phyloP scores from a whole-genome alignment of 306 rosid genomes.

The Mucuna pruriens region DNA sequence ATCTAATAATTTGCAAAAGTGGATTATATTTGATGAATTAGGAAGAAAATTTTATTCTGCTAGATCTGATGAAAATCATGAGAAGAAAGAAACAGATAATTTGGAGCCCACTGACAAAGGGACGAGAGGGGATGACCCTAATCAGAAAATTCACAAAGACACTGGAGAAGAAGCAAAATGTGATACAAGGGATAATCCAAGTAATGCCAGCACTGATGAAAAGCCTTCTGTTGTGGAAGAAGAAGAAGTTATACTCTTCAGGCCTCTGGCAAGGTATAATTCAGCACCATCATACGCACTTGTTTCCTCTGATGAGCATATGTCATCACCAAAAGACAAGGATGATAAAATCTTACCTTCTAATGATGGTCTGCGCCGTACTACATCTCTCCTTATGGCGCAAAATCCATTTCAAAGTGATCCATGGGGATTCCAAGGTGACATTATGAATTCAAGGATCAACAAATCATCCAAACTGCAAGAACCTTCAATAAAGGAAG shows the following conservation, averaged over 20 bases:
- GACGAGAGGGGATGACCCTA: neutral
- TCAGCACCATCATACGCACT: neutral
- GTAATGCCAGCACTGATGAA: neutral
- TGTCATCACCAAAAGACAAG: neutral
- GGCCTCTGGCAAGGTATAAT: neutral
- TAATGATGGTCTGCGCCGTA: conserved; percentile 4
- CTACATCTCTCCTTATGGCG: neutral
- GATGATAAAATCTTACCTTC: neutral
- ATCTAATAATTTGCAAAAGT: neutral
- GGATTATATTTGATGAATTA: conserved; percentile 14
- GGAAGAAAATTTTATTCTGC: neutral
- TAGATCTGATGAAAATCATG: neutral
- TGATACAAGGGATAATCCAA: conserved; percentile 15
- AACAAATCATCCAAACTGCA: neutral
- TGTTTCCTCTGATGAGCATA: neutral
- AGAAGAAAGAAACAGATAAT: neutral
- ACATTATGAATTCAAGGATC: neutral
- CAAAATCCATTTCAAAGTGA: conserved; percentile 11
- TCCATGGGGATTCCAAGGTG: neutral
- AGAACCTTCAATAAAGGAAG: neutral
- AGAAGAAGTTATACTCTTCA: conserved; percentile 19
- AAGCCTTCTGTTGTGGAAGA: neutral
- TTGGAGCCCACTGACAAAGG: neutral
- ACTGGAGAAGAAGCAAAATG: neutral
- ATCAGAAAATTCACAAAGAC: neutral